Conservation (phyloP, 192 early-diverging fungal species). For the Umbelopsis vinacea region DNA sequence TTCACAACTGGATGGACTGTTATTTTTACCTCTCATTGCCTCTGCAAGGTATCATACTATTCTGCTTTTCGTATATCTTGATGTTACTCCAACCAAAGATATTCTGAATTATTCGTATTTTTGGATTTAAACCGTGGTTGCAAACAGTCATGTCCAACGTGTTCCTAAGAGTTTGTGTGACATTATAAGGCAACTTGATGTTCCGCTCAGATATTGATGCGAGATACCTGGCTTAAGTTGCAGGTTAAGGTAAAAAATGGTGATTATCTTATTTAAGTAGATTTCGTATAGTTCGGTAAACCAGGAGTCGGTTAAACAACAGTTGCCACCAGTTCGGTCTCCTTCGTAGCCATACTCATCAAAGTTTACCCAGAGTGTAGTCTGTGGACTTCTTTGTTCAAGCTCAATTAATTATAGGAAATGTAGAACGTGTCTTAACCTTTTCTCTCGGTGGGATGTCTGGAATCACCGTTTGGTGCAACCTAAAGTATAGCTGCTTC, state of each 20-base stretch:
- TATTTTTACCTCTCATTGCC: too few species aligned
- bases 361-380: too few species aligned
- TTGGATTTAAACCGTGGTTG: background rate
- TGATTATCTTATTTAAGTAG: background rate
- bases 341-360: too few species aligned
- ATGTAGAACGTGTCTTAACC: constrained; percentile 2
- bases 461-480: constrained; percentile 13
- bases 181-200: constrained; percentile 1
- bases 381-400: background rate
- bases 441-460: background rate
- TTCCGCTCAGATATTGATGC: background rate
- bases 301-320: background rate
- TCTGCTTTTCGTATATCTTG: too few species aligned
- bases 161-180: constrained; percentile 1
- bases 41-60: too few species aligned
- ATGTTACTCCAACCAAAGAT: background rate
- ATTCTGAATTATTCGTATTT: background rate
- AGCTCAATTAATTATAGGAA: constrained; percentile 8
- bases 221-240: background rate
- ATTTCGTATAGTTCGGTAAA: background rate
- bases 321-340: background rate
- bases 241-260: background rate
- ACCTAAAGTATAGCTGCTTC: background rate
- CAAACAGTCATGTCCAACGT: constrained; percentile 1
- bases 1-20: too few species aligned